phyloP scores from a whole-genome alignment of 495 filamentous ascomycete genomes.

The Xylaria longipes region DNA sequence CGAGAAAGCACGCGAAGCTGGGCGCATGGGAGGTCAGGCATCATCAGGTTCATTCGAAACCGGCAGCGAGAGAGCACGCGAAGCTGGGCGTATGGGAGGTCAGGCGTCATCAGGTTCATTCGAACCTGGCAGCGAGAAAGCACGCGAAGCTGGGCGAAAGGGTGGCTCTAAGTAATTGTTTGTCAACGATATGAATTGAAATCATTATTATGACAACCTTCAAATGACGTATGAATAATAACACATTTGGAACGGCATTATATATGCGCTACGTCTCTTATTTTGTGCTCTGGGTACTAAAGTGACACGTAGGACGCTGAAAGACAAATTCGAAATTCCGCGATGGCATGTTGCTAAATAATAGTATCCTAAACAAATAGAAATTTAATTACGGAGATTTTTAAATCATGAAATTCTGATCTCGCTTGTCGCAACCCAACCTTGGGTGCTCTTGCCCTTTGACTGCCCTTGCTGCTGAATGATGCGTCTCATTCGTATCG shows the following conservation, averaged over 20 bases:
- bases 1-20: conserved; percentile 53
- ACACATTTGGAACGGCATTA: not conserved
- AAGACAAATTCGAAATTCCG: not conserved
- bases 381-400: not conserved
- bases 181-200: not conserved
- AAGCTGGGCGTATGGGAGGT: conserved; percentile 60
- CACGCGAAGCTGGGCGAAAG: conserved; percentile 55
- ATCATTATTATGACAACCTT: not conserved
- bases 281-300: not conserved
- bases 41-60: conserved; percentile 57
- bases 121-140: conserved; percentile 52
- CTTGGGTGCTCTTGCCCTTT: not conserved
- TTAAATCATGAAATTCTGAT: not conserved
- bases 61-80: conserved; percentile 51
- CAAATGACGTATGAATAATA: not conserved
- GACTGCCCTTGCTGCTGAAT: not conserved
- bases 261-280: not conserved
- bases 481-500: not conserved
- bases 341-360: not conserved
- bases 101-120: conserved; percentile 57
- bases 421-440: not conserved
- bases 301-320: not conserved
- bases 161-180: conserved; percentile 40
- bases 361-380: not conserved
- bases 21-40: conserved; percentile 59